Percentiles rank a stretch among this genome's conserved stretches.
These are phyloP conservation scores for Saccharomyces hybrid DNA, from an alignment of 1,139 yeast species.

Conservation along the genomic window DNA sequence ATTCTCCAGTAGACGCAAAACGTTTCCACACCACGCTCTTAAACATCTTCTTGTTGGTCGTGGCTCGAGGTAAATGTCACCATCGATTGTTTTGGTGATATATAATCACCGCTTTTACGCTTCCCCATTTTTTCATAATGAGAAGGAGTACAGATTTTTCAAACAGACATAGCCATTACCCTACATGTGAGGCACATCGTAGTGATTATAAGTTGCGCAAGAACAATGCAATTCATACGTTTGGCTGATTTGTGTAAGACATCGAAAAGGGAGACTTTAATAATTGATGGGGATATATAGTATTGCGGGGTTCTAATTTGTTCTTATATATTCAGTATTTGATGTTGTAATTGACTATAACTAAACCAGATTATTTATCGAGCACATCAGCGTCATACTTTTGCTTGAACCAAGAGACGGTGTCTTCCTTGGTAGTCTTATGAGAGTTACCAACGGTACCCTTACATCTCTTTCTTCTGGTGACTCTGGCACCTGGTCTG, in stretches of 20 bases:
- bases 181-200: background rate
- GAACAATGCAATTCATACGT: background rate
- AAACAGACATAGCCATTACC: background rate
- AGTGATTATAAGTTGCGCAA: background rate
- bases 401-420: too few species aligned
- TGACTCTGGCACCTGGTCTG: too few species aligned
- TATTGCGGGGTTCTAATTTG: background rate
- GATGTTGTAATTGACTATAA: background rate
- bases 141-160: background rate
- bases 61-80: background rate
- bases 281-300: background rate
- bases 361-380: too few species aligned
- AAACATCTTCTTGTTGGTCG: background rate
- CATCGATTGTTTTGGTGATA: too few species aligned
- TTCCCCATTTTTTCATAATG: background rate
- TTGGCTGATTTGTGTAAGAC: background rate
- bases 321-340: background rate
- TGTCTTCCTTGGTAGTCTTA: too few species aligned
- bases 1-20: slow-evolving; percentile 8
- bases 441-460: too few species aligned
- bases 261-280: background rate
- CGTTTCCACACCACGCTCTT: slow-evolving; percentile 3
- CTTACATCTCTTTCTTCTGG: too few species aligned
- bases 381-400: too few species aligned
- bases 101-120: background rate